Evolutionary conservation across 1,284 basidiomycete species (phyloP).

Genomic region (Taiwanofungus camphoratus): DNA sequence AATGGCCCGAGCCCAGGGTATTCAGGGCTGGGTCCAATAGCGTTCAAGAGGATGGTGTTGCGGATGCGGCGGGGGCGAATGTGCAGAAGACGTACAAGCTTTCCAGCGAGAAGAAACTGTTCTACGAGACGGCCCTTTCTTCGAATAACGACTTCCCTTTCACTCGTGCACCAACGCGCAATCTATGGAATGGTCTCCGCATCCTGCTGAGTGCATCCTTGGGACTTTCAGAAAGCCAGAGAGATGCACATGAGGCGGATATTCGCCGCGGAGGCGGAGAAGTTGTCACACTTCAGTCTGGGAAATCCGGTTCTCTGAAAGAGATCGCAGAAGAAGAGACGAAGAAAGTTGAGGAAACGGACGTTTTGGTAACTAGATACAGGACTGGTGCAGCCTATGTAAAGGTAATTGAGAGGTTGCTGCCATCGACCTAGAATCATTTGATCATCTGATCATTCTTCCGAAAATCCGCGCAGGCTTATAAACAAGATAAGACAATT

Average conservation of each 20-base stretch:
- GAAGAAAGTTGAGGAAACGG: conserved; percentile 41
- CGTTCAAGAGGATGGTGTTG: conserved; percentile 10
- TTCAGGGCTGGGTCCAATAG: conserved; percentile 27
- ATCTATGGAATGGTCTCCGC: conserved; percentile 43
- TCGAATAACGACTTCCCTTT: conserved; percentile 16
- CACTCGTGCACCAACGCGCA: conserved; percentile 13
- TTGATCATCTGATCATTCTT: background rate
- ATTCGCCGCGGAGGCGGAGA: conserved; percentile 54
- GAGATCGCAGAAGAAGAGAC: conserved; percentile 31
- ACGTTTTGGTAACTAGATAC: conserved; percentile 66
- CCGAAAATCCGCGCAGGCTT: conserved; percentile 39
- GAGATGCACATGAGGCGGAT: conserved; percentile 49
- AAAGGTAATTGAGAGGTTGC: conserved; percentile 34
- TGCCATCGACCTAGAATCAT: conserved; percentile 1
- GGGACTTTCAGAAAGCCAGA: conserved; percentile 42
- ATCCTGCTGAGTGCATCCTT: conserved; percentile 58
- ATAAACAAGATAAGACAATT: conserved; percentile 54
- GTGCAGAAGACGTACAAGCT: conserved; percentile 24
- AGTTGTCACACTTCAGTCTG: conserved; percentile 35
- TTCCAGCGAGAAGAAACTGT: conserved; percentile 35
- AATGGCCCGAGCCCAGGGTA: conserved; percentile 66
- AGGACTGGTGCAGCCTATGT: conserved; percentile 66
- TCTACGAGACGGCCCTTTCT: conserved; percentile 37
- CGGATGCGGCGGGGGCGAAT: conserved; percentile 18
- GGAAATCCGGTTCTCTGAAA: conserved; percentile 21